Conservation (phyloP, 2,329 filamentous ascomycete genomes). For the Hypoxylon sp. region DNA sequence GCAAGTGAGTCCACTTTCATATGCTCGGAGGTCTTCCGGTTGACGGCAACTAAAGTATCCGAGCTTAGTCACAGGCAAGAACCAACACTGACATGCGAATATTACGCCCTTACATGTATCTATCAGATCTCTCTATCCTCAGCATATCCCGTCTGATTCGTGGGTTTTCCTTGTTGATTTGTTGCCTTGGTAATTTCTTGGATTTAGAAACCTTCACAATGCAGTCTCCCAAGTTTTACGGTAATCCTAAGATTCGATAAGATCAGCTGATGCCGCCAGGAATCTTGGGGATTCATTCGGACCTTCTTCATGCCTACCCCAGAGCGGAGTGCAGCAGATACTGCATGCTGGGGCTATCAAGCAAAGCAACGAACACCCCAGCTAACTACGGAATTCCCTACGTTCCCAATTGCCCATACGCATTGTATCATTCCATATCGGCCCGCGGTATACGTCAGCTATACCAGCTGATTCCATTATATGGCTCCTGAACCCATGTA, state of each 20-base stretch:
- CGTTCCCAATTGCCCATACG: conserved; percentile 10
- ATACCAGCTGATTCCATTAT: conserved; percentile 12
- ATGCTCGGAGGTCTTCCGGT: conserved; percentile 21
- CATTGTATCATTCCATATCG: conserved; percentile 32
- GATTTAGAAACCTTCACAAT: neutral
- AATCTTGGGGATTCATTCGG: conserved; percentile 26
- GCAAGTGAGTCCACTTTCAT: conserved; percentile 21
- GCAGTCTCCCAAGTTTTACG: neutral
- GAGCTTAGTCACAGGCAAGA: conserved; percentile 1
- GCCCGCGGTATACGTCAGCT: conserved; percentile 26
- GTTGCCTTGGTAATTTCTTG: conserved; percentile 3
- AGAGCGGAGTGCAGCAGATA: conserved; percentile 13
- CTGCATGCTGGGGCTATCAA: conserved; percentile 4
- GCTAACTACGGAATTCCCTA: neutral
- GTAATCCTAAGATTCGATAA: neutral
- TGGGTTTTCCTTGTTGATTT: neutral
- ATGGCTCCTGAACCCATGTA: conserved; percentile 6
- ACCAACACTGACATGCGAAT: conserved; percentile 7
- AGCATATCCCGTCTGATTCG: neutral
- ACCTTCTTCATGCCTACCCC: conserved; percentile 33
- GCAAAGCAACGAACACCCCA: neutral
- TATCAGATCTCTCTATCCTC: neutral
- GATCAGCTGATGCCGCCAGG: neutral
- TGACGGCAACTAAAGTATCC: neutral
- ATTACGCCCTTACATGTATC: conserved; percentile 1